These are phyloP conservation scores for Curvularia sp. DNA, from an alignment of 2,329 filamentous ascomycete genomes.

Conservation along the genomic window DNA sequence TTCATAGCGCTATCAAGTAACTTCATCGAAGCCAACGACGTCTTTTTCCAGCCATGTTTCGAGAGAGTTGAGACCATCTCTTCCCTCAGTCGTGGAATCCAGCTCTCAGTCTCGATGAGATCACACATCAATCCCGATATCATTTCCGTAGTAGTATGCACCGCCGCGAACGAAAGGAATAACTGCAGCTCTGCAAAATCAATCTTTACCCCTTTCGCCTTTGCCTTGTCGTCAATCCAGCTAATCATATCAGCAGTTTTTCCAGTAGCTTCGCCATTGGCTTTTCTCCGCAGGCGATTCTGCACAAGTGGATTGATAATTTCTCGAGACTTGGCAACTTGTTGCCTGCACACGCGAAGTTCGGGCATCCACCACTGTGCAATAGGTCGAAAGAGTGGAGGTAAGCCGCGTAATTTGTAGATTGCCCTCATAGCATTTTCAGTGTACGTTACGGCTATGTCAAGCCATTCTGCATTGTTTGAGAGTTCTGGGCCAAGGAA, in stretches of 20 bases:
- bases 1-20: neutral
- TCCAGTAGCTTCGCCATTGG: neutral
- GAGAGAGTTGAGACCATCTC: neutral
- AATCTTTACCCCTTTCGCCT: neutral
- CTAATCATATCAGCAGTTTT: neutral
- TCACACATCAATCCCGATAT: neutral
- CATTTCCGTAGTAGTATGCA: neutral
- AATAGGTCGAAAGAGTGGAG: neutral
- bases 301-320: neutral
- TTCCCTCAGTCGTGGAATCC: neutral
- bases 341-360: neutral
- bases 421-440: neutral
- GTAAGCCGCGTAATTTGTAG: neutral
- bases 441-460: neutral
- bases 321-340: neutral
- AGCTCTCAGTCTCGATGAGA: neutral
- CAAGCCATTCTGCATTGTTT: neutral
- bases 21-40: neutral
- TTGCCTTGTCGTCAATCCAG: neutral
- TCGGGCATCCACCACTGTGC: neutral
- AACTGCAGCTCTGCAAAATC: neutral
- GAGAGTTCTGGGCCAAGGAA: neutral
- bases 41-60: neutral
- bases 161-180: neutral
- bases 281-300: neutral